A percentile compares a stretch with the other conserved stretches of the same genome.
phyloP scores from a whole-genome alignment of 2,329 filamentous ascomycete species.

The Coleophoma eucalyptorum region DNA sequence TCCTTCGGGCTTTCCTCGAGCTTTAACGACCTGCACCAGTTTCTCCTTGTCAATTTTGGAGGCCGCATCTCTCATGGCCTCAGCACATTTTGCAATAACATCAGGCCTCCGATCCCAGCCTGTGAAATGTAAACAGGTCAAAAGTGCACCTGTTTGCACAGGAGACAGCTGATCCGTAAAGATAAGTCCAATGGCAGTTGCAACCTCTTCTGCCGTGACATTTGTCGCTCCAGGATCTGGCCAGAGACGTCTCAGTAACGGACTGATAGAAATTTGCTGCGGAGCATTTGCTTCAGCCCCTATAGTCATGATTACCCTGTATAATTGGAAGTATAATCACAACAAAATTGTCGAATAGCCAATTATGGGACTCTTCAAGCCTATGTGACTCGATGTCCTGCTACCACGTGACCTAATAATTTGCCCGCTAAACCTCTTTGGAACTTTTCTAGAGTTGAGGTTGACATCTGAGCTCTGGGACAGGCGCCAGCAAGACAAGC shows the following conservation, averaged over 20 bases:
- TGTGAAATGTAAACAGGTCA: constrained; percentile 91
- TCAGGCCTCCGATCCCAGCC: constrained; percentile 78
- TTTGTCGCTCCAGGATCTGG: constrained; percentile 39
- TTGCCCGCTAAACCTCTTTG: constrained; percentile 13
- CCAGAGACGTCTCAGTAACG: constrained; percentile 71
- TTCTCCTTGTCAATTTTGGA: constrained; percentile 63
- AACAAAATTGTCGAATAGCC: neutral
- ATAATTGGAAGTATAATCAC: neutral
- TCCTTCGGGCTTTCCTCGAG: constrained; percentile 62
- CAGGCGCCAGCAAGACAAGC: constrained; percentile 1
- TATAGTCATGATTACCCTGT: constrained; percentile 14
- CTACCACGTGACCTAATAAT: neutral
- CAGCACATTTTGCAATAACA: constrained; percentile 81
- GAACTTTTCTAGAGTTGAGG: constrained; percentile 14
- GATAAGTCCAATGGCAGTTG: constrained; percentile 83
- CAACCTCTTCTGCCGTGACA: constrained; percentile 77
- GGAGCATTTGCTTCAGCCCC: constrained; percentile 16
- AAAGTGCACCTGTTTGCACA: constrained; percentile 79
- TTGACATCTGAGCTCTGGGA: neutral
- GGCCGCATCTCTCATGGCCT: constrained; percentile 78
- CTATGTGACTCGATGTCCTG: too few species aligned
- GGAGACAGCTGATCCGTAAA: constrained; percentile 89
- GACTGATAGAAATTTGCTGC: constrained; percentile 50
- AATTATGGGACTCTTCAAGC: neutral
- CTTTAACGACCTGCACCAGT: constrained; percentile 57